Percentiles rank a stretch among this genome's conserved stretches.
phyloP scores from a whole-genome alignment of 805 yeast species.

The Yarrowia sp. region DNA sequence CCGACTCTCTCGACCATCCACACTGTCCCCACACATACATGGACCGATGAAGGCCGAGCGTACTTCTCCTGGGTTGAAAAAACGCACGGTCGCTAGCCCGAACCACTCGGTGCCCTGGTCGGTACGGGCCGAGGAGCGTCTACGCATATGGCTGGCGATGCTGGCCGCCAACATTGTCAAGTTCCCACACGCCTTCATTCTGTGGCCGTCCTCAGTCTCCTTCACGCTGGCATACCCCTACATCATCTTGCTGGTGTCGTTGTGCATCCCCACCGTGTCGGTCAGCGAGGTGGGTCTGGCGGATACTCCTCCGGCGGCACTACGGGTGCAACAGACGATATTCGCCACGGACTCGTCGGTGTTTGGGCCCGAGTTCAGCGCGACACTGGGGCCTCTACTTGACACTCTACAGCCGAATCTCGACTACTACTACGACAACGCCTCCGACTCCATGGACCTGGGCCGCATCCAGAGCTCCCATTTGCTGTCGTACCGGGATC shows the following conservation, averaged over 20 bases:
- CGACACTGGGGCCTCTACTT: slow-evolving; percentile 3
- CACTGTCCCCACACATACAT: not conserved
- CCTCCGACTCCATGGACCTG: slow-evolving; percentile 9
- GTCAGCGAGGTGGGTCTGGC: slow-evolving; percentile 28
- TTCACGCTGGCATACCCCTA: slow-evolving; percentile 52
- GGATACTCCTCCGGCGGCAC: slow-evolving; percentile 30
- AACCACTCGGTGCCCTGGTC: not conserved
- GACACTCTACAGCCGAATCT: not conserved
- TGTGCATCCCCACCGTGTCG: slow-evolving; percentile 28
- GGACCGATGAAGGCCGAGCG: slow-evolving; percentile 24
- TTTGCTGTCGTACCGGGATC: slow-evolving; percentile 21
- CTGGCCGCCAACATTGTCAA: slow-evolving; percentile 25
- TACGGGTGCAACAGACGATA: slow-evolving; percentile 42
- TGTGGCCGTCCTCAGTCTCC: slow-evolving; percentile 50
- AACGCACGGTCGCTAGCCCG: not conserved
- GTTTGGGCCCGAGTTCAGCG: slow-evolving; percentile 8
- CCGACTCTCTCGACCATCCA: not conserved
- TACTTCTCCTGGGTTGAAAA: slow-evolving; percentile 7
- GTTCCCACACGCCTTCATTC: slow-evolving; percentile 46
- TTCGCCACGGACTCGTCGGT: slow-evolving; percentile 29
- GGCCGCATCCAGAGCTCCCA: slow-evolving; percentile 16
- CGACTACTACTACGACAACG: slow-evolving; percentile 21
- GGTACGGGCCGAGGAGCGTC: slow-evolving; percentile 1
- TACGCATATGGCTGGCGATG: slow-evolving; percentile 25
- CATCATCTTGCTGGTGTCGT: slow-evolving; percentile 38